These are phyloP conservation scores for Anaeromyces robustus DNA, from an alignment of 192 early-diverging fungal genomes.

Conservation along the genomic window DNA sequence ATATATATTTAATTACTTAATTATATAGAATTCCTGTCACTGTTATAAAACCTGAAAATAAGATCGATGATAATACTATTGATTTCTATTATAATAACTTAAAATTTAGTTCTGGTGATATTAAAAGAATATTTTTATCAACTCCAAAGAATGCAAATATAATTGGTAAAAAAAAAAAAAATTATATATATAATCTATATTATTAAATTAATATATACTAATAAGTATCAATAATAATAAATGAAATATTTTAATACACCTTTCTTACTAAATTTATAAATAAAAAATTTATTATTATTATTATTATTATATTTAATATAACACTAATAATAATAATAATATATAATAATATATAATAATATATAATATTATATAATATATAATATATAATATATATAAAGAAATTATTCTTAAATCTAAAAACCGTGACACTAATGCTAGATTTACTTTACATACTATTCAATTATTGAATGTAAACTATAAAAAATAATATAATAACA, in stretches of 20 bases:
- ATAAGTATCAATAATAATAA: too few species aligned
- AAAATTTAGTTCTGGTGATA: slow-evolving; percentile 55
- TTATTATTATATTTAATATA: too few species aligned
- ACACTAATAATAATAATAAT: too few species aligned
- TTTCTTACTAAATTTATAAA: too few species aligned
- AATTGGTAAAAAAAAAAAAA: slow-evolving; percentile 23
- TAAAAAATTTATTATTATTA: too few species aligned
- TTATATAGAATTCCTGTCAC: slow-evolving; percentile 79
- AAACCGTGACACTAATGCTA: slow-evolving; percentile 30
- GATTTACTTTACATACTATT: slow-evolving; percentile 38
- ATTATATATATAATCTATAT: too few species aligned
- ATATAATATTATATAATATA: too few species aligned
- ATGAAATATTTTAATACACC: too few species aligned
- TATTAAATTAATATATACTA: too few species aligned
- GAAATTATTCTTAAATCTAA: slow-evolving; percentile 9
- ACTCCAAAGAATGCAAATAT: slow-evolving; percentile 76
- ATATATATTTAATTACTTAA: slow-evolving; percentile 2
- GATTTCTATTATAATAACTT: slow-evolving; percentile 33
- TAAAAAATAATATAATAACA: not conserved
- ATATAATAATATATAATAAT: too few species aligned
- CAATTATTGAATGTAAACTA: not conserved
- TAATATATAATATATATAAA: not conserved
- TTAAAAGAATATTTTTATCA: slow-evolving; percentile 62
- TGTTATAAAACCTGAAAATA: slow-evolving; percentile 57
- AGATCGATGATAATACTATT: slow-evolving; percentile 20